A percentile compares a stretch with the other conserved stretches of the same genome.
Conservation (phyloP, 768 basidiomycete genomes). For the Mycena alexandri region DNA sequence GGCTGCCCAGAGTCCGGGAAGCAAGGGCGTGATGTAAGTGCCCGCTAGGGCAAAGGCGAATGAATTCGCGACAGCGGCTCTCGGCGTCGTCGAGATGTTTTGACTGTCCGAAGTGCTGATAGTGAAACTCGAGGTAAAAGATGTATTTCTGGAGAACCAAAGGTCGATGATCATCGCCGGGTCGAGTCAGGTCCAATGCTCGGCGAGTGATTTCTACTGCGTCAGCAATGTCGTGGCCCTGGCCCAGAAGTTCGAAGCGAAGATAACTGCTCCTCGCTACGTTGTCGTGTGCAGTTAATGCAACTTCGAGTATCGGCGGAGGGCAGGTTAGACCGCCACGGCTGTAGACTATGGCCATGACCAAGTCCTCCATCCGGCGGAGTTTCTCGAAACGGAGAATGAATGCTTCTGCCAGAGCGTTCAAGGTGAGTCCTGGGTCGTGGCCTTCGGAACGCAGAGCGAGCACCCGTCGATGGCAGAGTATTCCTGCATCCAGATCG, state of each 20-base stretch:
- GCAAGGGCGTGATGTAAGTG: not conserved
- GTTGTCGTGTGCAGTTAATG: not conserved
- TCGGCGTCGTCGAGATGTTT: conserved; percentile 4
- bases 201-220: not conserved
- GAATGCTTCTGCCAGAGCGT: not conserved
- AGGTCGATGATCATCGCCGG: not conserved
- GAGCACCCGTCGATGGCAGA: not conserved
- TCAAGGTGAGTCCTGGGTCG: not conserved
- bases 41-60: not conserved
- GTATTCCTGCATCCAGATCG: not conserved
- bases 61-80: not conserved
- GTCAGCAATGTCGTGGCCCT: not conserved
- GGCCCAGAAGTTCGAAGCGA: not conserved
- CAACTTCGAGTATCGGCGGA: not conserved
- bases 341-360: conserved; percentile 1
- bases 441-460: not conserved
- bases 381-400: not conserved
- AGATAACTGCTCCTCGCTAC: not conserved
- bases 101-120: not conserved
- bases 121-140: not conserved
- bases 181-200: not conserved
- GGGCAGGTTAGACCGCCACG: not conserved
- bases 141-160: not conserved
- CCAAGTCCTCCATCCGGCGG: not conserved
- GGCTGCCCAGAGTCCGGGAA: not conserved